phyloP scores from a whole-genome alignment of 2,329 filamentous ascomycete genomes.

The Colletotrichum euphorbiae region DNA sequence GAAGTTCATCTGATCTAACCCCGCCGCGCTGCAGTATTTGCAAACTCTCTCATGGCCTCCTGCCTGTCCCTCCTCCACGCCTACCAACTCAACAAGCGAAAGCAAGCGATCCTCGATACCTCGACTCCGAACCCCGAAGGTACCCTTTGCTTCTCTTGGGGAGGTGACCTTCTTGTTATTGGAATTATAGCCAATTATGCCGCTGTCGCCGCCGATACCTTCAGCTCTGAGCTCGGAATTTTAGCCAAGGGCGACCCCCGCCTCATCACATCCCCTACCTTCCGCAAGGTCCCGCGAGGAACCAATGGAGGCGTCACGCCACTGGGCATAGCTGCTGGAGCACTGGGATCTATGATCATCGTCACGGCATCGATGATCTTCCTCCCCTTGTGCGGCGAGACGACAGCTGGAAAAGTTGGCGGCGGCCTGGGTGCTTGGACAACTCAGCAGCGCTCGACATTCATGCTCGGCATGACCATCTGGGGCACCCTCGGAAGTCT shows the following conservation, averaged over 20 bases:
- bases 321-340: constrained; percentile 78
- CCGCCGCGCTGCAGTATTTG: constrained; percentile 68
- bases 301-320: constrained; percentile 94
- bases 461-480: constrained; percentile 70
- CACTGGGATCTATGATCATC: constrained; percentile 79
- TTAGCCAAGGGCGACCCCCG: constrained; percentile 80
- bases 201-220: constrained; percentile 91
- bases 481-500: constrained; percentile 86
- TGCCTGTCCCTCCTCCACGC: constrained; percentile 70
- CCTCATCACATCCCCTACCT: constrained; percentile 82
- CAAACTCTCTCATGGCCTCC: constrained; percentile 86
- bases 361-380: constrained; percentile 73
- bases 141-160: constrained; percentile 68
- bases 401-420: constrained; percentile 47
- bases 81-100: constrained; percentile 66
- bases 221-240: constrained; percentile 95
- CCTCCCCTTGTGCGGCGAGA: constrained; percentile 74
- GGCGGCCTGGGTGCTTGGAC: constrained; percentile 64
- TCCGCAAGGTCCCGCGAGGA: constrained; percentile 85
- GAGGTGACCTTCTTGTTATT: constrained; percentile 71
- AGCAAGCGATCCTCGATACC: constrained; percentile 52
- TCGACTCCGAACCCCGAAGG: constrained; percentile 49
- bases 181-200: constrained; percentile 87
- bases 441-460: constrained; percentile 54
- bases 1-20: neutral